Conservation (phyloP, 2,329 filamentous ascomycete genomes). For the Chrysosphaeria jannelii region DNA sequence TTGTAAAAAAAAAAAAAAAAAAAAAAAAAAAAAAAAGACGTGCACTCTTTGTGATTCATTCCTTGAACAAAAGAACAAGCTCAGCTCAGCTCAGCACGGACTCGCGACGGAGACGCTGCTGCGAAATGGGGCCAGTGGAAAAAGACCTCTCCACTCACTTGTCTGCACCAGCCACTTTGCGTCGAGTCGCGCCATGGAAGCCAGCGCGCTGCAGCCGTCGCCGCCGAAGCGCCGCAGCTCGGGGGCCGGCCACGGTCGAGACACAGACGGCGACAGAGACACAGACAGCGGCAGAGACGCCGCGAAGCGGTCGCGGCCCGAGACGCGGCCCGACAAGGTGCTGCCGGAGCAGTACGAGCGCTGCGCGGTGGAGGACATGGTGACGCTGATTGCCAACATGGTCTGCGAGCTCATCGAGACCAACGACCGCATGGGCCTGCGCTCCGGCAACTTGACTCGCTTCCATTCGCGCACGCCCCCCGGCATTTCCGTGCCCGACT, state of each 20-base stretch:
- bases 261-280: conserved; percentile 5
- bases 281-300: conserved; percentile 2
- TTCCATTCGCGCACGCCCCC: conserved; percentile 77
- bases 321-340: conserved; percentile 19
- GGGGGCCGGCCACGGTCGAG: conserved; percentile 2
- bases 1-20: no score
- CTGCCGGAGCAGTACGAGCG: conserved; percentile 52
- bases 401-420: conserved; percentile 77
- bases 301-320: conserved; percentile 23
- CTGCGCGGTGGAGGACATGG: conserved; percentile 60
- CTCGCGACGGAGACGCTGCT: no score
- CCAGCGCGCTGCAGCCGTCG: no score
- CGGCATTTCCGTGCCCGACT: conserved; percentile 81
- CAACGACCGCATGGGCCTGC: conserved; percentile 66
- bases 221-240: conserved; percentile 14
- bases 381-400: conserved; percentile 81
- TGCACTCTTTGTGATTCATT: no score
- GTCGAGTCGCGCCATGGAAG: conserved; percentile 2
- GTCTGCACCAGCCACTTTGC: conserved; percentile 2
- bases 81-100: no score
- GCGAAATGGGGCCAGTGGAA: no score
- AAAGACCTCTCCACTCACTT: neutral
- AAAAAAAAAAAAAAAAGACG: no score
- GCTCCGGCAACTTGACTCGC: conserved; percentile 61
- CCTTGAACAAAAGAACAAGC: no score